phyloP scores from a whole-genome alignment of 1,284 basidiomycete genomes.

The Xerocomus minutiporus region DNA sequence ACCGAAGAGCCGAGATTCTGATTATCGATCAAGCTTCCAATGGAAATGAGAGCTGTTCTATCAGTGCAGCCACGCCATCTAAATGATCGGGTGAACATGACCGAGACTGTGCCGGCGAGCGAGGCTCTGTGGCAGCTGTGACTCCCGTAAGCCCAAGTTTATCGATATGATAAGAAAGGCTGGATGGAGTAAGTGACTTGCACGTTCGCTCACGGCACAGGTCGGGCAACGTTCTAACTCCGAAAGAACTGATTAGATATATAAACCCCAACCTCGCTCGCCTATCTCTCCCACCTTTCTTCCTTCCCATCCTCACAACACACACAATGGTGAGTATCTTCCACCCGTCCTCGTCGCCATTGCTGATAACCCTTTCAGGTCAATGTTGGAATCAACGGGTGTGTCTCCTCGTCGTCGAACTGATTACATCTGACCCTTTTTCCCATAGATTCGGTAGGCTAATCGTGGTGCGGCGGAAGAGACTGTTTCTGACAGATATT shows the following conservation, averaged over 20 bases:
- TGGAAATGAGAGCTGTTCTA: too few species aligned
- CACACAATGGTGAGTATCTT: conserved; percentile 23
- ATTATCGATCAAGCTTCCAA: too few species aligned
- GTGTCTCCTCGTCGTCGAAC: conserved; percentile 21
- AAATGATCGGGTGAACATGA: not conserved
- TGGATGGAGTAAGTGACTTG: too few species aligned
- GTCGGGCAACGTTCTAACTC: conserved; percentile 27
- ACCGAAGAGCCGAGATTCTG: too few species aligned
- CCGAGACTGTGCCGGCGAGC: not conserved
- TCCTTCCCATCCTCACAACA: conserved; percentile 4
- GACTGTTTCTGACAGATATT: conserved; percentile 1
- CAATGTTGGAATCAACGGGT: conserved; percentile 95
- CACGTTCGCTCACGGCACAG: not conserved
- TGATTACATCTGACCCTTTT: conserved; percentile 16
- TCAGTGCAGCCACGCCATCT: not conserved
- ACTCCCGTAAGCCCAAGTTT: not conserved
- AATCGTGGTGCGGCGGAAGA: not conserved
- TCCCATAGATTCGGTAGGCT: conserved; percentile 73
- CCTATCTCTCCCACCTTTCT: conserved; percentile 3
- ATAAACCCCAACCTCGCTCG: conserved; percentile 9
- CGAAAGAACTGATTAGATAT: conserved; percentile 32
- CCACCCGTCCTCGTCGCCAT: not conserved
- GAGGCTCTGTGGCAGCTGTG: too few species aligned
- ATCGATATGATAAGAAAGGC: not conserved
- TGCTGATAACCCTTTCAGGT: conserved; percentile 38